phyloP scores from a whole-genome alignment of 1,139 yeast genomes.

The Protomyces lactucae-debilis region DNA sequence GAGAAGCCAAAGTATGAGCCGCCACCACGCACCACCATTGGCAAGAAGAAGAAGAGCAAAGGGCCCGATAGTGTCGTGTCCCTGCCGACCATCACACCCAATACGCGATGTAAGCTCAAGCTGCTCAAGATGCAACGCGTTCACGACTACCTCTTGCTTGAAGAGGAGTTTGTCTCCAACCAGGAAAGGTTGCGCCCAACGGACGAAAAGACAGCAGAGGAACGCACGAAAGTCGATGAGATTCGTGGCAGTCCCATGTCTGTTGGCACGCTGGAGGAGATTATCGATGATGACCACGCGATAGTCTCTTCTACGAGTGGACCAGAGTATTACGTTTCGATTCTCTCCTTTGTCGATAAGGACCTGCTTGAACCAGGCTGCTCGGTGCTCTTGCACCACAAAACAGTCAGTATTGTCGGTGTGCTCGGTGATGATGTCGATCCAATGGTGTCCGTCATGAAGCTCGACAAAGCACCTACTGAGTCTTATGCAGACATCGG shows the following conservation, averaged over 20 bases:
- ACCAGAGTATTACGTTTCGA: slow-evolving; percentile 93
- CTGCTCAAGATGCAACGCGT: slow-evolving; percentile 89
- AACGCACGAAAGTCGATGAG: slow-evolving; percentile 89
- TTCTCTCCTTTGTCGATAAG: slow-evolving; percentile 95
- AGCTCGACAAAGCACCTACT: slow-evolving; percentile 93
- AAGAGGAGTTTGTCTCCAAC: slow-evolving; percentile 92
- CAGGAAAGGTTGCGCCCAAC: slow-evolving; percentile 94
- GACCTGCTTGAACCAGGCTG: slow-evolving; percentile 97
- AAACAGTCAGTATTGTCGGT: slow-evolving; percentile 90
- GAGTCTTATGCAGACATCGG: slow-evolving; percentile 97
- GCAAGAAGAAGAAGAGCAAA: slow-evolving; percentile 55
- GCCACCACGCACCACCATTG: slow-evolving; percentile 90
- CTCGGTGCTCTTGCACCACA: slow-evolving; percentile 90
- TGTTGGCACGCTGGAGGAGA: slow-evolving; percentile 93
- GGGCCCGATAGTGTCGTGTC: slow-evolving; percentile 87
- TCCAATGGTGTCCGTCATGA: slow-evolving; percentile 97
- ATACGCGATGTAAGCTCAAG: slow-evolving; percentile 87
- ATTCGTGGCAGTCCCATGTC: slow-evolving; percentile 96
- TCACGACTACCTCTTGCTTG: slow-evolving; percentile 88
- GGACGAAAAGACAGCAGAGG: slow-evolving; percentile 95
- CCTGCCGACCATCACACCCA: slow-evolving; percentile 84
- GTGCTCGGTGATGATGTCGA: slow-evolving; percentile 95
- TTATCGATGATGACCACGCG: slow-evolving; percentile 97
- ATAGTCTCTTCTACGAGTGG: slow-evolving; percentile 95
- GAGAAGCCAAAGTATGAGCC: slow-evolving; percentile 95